These are phyloP conservation scores for Podila clonocystis DNA, from an alignment of 192 early-diverging fungal genomes.

Conservation along the genomic window DNA sequence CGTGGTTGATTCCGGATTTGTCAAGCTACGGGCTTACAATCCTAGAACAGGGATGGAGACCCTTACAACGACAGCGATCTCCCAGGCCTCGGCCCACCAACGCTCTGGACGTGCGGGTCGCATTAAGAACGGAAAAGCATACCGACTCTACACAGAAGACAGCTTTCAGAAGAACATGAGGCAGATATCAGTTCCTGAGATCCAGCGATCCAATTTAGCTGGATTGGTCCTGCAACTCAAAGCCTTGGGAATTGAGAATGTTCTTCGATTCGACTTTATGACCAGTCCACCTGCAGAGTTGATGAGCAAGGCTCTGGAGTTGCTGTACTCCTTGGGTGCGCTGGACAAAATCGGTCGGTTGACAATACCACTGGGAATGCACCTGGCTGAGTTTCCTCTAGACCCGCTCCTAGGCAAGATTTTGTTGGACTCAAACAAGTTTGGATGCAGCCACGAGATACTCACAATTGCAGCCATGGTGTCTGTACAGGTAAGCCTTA, in stretches of 20 bases:
- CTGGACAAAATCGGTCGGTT: constrained; percentile 76
- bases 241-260: constrained; percentile 83
- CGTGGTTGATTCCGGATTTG: constrained; percentile 85
- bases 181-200: constrained; percentile 91
- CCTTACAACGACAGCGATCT: constrained; percentile 87
- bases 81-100: constrained; percentile 94
- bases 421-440: constrained; percentile 67
- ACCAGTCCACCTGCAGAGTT: constrained; percentile 78
- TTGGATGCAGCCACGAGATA: constrained; percentile 78
- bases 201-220: constrained; percentile 82
- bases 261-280: constrained; percentile 82
- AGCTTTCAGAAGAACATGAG: constrained; percentile 83
- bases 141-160: constrained; percentile 89
- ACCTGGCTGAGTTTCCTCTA: constrained; percentile 80
- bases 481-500: constrained; percentile 68
- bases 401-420: constrained; percentile 77
- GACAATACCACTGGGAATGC: constrained; percentile 75
- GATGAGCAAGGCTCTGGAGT: constrained; percentile 74
- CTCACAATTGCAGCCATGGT: constrained; percentile 84
- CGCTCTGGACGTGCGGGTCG: constrained; percentile 95
- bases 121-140: constrained; percentile 89
- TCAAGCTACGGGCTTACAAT: constrained; percentile 86
- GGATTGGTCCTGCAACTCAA: constrained; percentile 79
- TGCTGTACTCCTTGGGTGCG: constrained; percentile 79
- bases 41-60: constrained; percentile 94